Evolutionary conservation across 148 eudicot species (phyloP).

Genomic region (Polygonum aviculare): DNA sequence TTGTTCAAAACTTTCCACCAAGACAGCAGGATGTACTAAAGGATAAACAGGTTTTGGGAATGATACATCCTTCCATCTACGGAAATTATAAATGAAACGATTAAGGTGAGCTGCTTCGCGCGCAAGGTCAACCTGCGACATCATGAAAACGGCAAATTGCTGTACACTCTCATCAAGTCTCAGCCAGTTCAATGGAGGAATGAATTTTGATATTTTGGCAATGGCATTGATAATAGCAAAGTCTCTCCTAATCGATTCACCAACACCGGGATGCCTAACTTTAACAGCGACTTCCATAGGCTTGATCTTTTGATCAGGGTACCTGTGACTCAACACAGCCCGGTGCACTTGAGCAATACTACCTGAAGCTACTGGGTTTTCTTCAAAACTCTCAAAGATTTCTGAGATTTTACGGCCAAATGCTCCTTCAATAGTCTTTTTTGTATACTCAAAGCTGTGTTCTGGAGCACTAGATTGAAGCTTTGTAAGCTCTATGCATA

Average conservation of each 20-base stretch:
- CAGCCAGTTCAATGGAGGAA: slow-evolving; percentile 32
- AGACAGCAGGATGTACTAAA: slow-evolving; percentile 36
- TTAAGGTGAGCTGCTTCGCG: slow-evolving; percentile 41
- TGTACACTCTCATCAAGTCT: slow-evolving; percentile 38
- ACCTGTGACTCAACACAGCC: slow-evolving; percentile 22
- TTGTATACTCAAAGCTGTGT: slow-evolving; percentile 30
- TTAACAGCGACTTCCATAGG: slow-evolving; percentile 39
- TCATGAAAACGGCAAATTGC: slow-evolving; percentile 39
- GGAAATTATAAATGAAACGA: slow-evolving; percentile 36
- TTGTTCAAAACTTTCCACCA: slow-evolving; percentile 35
- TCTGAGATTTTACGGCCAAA: slow-evolving; percentile 33
- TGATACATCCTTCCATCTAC: slow-evolving; percentile 36
- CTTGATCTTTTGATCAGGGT: slow-evolving; percentile 24
- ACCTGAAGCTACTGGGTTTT: slow-evolving; percentile 32
- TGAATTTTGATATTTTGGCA: slow-evolving; percentile 24
- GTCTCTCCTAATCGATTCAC: slow-evolving; percentile 38
- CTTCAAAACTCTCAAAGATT: slow-evolving; percentile 36
- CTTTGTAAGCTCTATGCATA: slow-evolving; percentile 29
- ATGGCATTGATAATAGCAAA: slow-evolving; percentile 30
- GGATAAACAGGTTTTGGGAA: slow-evolving; percentile 41
- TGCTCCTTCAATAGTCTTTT: slow-evolving; percentile 25
- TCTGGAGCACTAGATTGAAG: slow-evolving; percentile 35
- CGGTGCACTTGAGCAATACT: slow-evolving; percentile 41
- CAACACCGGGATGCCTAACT: slow-evolving; percentile 42
- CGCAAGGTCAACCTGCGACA: slow-evolving; percentile 44